Base-by-base conservation (phyloP, 495 filamentous ascomycete genomes). In the Filosporella fistucella region DNA sequence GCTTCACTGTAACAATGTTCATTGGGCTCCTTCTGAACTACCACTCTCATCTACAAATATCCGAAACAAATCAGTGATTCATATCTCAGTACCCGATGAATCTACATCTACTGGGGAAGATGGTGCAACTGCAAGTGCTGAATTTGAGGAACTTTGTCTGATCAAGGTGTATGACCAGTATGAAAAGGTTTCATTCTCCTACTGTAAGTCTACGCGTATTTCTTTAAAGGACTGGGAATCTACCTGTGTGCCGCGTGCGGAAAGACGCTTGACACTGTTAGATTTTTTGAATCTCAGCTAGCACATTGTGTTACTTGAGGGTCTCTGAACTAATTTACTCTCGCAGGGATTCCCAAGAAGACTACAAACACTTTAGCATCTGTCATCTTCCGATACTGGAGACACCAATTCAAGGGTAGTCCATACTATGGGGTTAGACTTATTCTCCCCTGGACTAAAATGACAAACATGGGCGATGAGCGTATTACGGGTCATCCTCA, bases 311-410 rank as follows among this genome's bases (percentile, higher is more conserved):
- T n/a, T n/a, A n/a, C n/a, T n/a, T n/a, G n/a, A n/a, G n/a, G n/a
- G n/a, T n/a, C n/a, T n/a, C n/a, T n/a, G n/a, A n/a, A n/a, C n/a
- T n/a, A n/a, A n/a, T n/a, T n/a, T n/a, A n/a, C n/a, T n/a, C n/a
- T n/a, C n/a, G n/a, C n/a, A n/a, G n/a, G n/a, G 61, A 42, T 42
- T 18, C 47, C 55, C 17, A 53, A 47, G 23, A 44, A 30, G 12
- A 62, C 59, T 1, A 42, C 52, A 8, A 42, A 46, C 24, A 56
- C 54, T 1, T 34, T 62, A 13, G 49, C 50, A 4, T 58, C 61
- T 3, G 42, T 55, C 8, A 11, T 57, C 23, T 64, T 61, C 50
- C 55, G 56, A 26, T 55, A 55, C 43, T 64, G 57, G 52, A 49
- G 61, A 21, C 28, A 56, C 21, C 21, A 13, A 14, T 51, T 54